phyloP scores from a whole-genome alignment of 106 monocot genomes.

The Dendrobium officinale region DNA sequence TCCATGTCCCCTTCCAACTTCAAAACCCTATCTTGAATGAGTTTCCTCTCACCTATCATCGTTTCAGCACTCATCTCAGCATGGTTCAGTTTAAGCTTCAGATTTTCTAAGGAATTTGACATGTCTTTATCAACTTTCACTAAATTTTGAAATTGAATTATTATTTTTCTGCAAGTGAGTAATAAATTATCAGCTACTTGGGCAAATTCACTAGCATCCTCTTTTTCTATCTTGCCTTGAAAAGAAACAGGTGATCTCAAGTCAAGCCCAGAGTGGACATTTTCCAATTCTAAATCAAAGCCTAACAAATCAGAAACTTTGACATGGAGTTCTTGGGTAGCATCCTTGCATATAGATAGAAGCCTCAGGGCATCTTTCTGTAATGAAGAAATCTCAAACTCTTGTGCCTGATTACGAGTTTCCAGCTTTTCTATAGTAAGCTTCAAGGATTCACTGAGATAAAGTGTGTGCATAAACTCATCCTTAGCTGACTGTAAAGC shows the following conservation, averaged over 20 bases:
- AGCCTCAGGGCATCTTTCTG: conserved; percentile 33
- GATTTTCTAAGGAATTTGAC: conserved; percentile 22
- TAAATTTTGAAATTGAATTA: conserved; percentile 25
- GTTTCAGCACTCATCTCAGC: conserved; percentile 40
- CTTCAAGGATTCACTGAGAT: conserved; percentile 46
- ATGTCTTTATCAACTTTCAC: conserved; percentile 23
- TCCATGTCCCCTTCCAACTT: conserved; percentile 45
- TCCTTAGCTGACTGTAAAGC: conserved; percentile 36
- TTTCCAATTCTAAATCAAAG: conserved; percentile 9
- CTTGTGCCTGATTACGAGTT: conserved; percentile 37
- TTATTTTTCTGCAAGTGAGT: conserved; percentile 29
- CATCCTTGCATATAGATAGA: conserved; percentile 37
- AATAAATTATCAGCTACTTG: conserved; percentile 39
- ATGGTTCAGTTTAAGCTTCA: conserved; percentile 39
- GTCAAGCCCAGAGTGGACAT: not conserved
- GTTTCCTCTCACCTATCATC: conserved; percentile 29
- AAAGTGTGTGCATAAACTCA: conserved; percentile 41
- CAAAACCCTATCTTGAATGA: conserved; percentile 32
- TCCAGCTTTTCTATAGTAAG: conserved; percentile 40
- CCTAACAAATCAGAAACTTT: conserved; percentile 27
- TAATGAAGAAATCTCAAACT: conserved; percentile 32
- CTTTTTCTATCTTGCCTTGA: conserved; percentile 4
- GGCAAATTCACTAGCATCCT: conserved; percentile 7
- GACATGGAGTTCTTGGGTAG: conserved; percentile 34
- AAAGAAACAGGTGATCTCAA: not conserved